Conservation (phyloP, 2,329 filamentous ascomycete genomes). For the Cytospora leucostoma region DNA sequence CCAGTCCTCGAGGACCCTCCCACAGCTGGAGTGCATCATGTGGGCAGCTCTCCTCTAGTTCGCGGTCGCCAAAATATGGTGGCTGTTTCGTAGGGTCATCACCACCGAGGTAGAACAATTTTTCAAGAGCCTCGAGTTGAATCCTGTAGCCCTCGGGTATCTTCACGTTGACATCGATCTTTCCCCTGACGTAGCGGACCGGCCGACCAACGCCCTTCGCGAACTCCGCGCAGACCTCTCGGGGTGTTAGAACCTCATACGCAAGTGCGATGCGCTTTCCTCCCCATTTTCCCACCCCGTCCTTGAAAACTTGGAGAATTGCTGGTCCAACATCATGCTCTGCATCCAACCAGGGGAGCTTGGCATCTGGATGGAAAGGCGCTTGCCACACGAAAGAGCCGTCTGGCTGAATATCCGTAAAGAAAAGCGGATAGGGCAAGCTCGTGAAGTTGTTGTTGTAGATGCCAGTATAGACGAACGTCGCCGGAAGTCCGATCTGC, state of each 20-base stretch:
- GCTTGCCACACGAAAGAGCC: slow-evolving; percentile 91
- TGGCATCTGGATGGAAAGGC: slow-evolving; percentile 86
- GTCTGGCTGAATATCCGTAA: slow-evolving; percentile 84
- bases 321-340: slow-evolving; percentile 95
- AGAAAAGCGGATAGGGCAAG: slow-evolving; percentile 88
- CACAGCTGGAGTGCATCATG: slow-evolving; percentile 78
- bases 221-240: slow-evolving; percentile 80
- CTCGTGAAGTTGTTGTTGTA: slow-evolving; percentile 99
- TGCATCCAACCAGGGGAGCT: slow-evolving; percentile 91
- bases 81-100: slow-evolving; percentile 58
- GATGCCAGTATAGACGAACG: slow-evolving; percentile 94
- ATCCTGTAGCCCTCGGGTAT: slow-evolving; percentile 87
- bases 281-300: slow-evolving; percentile 85
- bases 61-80: slow-evolving; percentile 62
- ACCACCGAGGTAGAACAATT: slow-evolving; percentile 55
- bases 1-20: slow-evolving; percentile 87
- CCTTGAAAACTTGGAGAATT: slow-evolving; percentile 91
- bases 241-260: slow-evolving; percentile 84
- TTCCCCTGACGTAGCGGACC: slow-evolving; percentile 75
- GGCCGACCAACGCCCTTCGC: slow-evolving; percentile 74
- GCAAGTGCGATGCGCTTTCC: slow-evolving; percentile 77
- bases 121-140: slow-evolving; percentile 73
- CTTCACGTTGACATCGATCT: slow-evolving; percentile 81
- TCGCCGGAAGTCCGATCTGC: slow-evolving; percentile 78
- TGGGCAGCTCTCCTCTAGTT: slow-evolving; percentile 66